These are phyloP conservation scores for Aspergillus persii DNA, from an alignment of 2,329 filamentous ascomycete genomes.

Conservation along the genomic window DNA sequence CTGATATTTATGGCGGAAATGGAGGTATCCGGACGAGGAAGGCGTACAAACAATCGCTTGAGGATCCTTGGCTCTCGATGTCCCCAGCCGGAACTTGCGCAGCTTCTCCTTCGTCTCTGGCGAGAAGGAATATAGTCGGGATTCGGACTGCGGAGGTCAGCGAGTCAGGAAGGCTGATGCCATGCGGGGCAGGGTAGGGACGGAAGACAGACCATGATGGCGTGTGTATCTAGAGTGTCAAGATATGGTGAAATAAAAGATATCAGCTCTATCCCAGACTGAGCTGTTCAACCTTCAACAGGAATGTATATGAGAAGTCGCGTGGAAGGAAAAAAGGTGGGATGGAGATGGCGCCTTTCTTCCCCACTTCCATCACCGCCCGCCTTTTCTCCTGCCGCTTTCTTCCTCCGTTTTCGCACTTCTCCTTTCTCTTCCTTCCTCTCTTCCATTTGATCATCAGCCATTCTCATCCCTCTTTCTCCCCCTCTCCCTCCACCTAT, in stretches of 20 bases:
- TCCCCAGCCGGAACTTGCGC: slow-evolving; percentile 89
- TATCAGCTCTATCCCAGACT: no score
- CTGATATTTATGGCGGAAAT: background rate
- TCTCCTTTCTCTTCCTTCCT: background rate
- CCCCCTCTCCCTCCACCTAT: slow-evolving; percentile 46
- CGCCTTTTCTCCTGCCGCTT: background rate
- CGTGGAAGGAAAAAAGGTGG: no score
- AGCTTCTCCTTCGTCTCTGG: slow-evolving; percentile 84
- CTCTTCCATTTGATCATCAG: background rate
- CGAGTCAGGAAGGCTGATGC: background rate
- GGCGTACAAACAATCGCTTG: slow-evolving; percentile 92
- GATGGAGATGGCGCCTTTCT: no score
- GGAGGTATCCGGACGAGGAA: slow-evolving; percentile 1
- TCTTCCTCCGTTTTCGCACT: background rate
- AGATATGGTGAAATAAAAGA: no score
- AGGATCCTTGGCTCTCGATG: slow-evolving; percentile 78
- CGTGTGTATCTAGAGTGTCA: background rate
- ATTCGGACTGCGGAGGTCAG: slow-evolving; percentile 63
- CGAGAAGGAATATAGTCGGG: slow-evolving; percentile 88
- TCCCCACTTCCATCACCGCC: background rate
- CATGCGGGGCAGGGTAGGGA: slow-evolving; percentile 17
- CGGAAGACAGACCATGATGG: slow-evolving; percentile 14
- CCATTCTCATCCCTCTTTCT: slow-evolving; percentile 7
- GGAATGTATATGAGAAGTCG: no score
- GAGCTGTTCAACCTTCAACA: no score